phyloP scores from a whole-genome alignment of 768 basidiomycete genomes.

The Lactarius deliciosus region DNA sequence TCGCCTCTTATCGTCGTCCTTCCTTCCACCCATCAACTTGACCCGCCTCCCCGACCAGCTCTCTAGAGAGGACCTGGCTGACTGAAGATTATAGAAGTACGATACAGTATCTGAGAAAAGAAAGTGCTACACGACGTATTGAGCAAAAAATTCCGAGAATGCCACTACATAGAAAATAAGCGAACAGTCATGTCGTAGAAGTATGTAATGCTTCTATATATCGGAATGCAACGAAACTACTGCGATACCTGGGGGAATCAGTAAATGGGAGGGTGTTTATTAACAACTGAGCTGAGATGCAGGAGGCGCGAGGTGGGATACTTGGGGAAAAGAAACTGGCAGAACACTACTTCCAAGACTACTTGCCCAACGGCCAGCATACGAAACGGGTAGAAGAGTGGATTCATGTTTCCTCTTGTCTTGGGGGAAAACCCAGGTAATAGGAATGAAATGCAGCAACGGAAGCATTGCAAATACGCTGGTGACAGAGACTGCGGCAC shows the following conservation, averaged over 20 bases:
- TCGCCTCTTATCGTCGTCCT: too few relatives aligned
- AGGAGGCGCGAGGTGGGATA: not conserved
- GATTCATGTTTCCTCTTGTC: not conserved
- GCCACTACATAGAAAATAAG: slow-evolving; percentile 1
- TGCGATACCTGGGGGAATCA: not conserved
- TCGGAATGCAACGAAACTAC: not conserved
- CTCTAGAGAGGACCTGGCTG: not conserved
- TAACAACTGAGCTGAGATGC: not conserved
- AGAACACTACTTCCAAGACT: not conserved
- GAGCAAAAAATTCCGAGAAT: not conserved
- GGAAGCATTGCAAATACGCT: slow-evolving; percentile 24
- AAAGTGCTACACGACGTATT: not conserved
- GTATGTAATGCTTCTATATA: not conserved
- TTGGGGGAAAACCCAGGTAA: not conserved
- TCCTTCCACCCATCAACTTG: not conserved
- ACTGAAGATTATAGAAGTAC: not conserved
- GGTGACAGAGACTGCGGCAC: slow-evolving; percentile 4
- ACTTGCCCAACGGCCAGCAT: not conserved
- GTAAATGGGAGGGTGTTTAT: not conserved
- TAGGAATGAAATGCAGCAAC: slow-evolving; percentile 22
- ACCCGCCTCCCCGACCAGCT: not conserved
- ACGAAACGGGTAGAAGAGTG: not conserved
- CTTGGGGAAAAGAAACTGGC: not conserved
- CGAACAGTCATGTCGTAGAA: not conserved
- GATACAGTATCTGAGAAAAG: not conserved